Conservation (phyloP, 768 basidiomycete species). For the Vishniacozyma victoriae region DNA sequence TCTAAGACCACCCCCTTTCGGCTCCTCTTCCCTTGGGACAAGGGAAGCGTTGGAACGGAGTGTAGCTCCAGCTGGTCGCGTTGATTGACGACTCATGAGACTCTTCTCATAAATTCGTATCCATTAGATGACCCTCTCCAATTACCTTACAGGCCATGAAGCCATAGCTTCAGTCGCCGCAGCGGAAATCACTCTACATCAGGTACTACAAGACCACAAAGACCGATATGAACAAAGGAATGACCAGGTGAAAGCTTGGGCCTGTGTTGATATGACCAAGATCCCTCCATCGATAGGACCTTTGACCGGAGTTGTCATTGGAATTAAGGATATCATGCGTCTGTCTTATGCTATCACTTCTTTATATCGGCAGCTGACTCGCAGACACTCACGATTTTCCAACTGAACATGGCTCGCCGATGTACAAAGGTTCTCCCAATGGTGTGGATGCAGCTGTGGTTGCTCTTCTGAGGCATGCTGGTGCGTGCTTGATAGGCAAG, state of each 20-base stretch:
- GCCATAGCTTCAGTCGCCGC: slow-evolving; percentile 12
- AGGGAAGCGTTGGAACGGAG: too few relatives aligned
- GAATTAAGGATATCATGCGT: slow-evolving; percentile 38
- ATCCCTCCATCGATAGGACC: slow-evolving; percentile 23
- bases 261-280: slow-evolving; percentile 15
- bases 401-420: slow-evolving; percentile 36
- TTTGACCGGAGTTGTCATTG: slow-evolving; percentile 23
- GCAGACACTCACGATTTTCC: slow-evolving; percentile 40
- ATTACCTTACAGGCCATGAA: slow-evolving; percentile 27
- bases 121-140: too few relatives aligned
- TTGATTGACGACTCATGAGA: too few relatives aligned
- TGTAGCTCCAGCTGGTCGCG: too few relatives aligned
- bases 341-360: background rate
- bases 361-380: background rate
- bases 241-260: slow-evolving; percentile 21
- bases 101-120: too few relatives aligned
- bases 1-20: too few relatives aligned
- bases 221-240: slow-evolving; percentile 23
- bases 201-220: slow-evolving; percentile 19
- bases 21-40: too few relatives aligned
- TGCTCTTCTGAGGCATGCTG: slow-evolving; percentile 26
- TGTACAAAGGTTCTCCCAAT: slow-evolving; percentile 29
- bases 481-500: slow-evolving; percentile 39
- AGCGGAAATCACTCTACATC: slow-evolving; percentile 15
- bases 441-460: slow-evolving; percentile 33